Base-by-base conservation (phyloP, 495 filamentous ascomycete genomes). In the Aspergillus mulundensis region DNA sequence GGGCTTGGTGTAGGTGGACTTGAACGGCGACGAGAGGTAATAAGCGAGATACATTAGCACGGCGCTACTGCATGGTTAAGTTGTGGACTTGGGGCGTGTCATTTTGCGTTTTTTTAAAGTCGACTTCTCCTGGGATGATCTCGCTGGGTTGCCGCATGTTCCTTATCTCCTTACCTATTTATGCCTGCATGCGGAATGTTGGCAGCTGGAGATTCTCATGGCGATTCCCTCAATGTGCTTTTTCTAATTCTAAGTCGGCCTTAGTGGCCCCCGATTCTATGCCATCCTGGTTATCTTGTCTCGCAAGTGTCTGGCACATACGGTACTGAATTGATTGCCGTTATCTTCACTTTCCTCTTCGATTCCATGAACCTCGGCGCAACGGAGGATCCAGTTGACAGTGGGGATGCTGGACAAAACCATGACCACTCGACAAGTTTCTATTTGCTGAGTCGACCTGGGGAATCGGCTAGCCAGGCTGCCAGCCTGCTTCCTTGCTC, bases 31-130 rank as follows among this genome's bases (percentile, higher is more conserved):
- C n/a, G n/a, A n/a, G n/a, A n/a, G n/a, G 7, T 19, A 21, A 36
- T 10, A 10, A 50, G 28, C 7, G 4, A 40, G 15, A 16, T 40
- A 8, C 25, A 4, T 32, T 34, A 36, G 18, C 18, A 36, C 21
- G 30, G 30, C 46, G 30, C 46, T 50, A 50, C 46, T 50, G 46
- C 46, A 50, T 50, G 46, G 46, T 50, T 50, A 50, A 38, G 25
- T 28, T 28, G 25, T 28, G 25, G 25, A 28, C 25, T 28, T n/a
- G n/a, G n/a, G n/a, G 25, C 25, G 25, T 42, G 7, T 42, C 40
- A 42, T 19, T 19, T 18, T 42, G 40, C 40, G 40, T 7, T 18
- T 18, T 8, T 42, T 42, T 40, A 11, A 20, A 42, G 40, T 18
- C 20, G 2, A 3, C 40, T 8, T 16, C 7, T 19, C 18, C 3